Base-by-base conservation (phyloP, 805 yeast species). In the Isabelozyma heimii region DNA sequence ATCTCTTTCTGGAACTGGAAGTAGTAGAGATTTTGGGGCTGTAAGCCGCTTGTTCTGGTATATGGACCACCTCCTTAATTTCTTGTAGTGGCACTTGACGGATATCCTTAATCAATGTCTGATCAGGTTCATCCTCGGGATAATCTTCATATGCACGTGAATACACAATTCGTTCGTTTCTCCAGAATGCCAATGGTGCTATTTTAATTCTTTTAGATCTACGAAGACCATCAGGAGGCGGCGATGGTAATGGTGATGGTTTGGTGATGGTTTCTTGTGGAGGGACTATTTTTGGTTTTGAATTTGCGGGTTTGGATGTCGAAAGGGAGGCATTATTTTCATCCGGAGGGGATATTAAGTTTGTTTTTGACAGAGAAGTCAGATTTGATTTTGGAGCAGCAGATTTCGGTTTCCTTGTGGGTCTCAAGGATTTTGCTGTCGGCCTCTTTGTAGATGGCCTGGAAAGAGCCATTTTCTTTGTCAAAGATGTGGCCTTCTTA, bases 131-230 rank as follows among this genome's bases (percentile, higher is more conserved):
- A 14, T 54, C 62, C 15, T 55, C 64, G 6, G 69, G 57, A 40
- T 75, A 71, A 37, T 64, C 69, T 38, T 53, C 35, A 30, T 10
- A 30, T 6, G 73, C 72, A 37, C 69, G 53, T 1, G 69, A 57
- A 59, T 87, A 90, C 3, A 87, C 79, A 28, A 87, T 79, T 51
- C 82, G 73, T 65, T 90, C 97, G 59, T 87, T 88, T 62, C 87
- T 80, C 97, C 97, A 90, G 62, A 77, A 87, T 2, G 89, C 91
- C 53, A 90, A 69, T 0, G 96, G 92, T 3, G 84, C 80, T 6
- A 87, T 76, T 52, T 80, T 79, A 0, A 81, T 79, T 57, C 97
- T 75, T 30, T 77, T 73, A 0, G 96, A 87, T 53, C 88, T 70
- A 53, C 96, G 73, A 2, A 80, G 58, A 0, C 82, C 80, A 48